Evolutionary conservation across 2,329 filamentous ascomycete species (phyloP).

Genomic region (Fusarium kyushuense): DNA sequence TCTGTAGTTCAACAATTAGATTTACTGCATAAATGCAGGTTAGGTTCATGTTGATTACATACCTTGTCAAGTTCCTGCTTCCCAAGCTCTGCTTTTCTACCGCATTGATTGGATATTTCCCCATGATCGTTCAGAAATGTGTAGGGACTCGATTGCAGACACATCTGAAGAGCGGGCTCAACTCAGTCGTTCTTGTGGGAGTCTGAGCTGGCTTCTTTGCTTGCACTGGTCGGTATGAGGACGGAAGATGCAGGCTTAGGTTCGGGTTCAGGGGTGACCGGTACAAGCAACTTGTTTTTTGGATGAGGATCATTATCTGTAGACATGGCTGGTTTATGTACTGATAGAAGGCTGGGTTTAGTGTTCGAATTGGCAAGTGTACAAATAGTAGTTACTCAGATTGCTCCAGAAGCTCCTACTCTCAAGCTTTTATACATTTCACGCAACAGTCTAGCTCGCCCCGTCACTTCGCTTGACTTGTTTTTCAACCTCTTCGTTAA

Average conservation of each 20-base stretch:
- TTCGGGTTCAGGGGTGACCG: not conserved
- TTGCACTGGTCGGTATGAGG: not conserved
- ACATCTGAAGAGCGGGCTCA: not conserved
- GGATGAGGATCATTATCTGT: not conserved
- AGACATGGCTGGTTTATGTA: not conserved
- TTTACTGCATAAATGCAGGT: not conserved
- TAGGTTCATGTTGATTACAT: not conserved
- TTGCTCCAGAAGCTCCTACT: not conserved
- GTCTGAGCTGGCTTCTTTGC: not conserved
- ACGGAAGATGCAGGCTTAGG: not conserved
- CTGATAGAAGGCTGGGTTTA: not conserved
- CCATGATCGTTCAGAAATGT: not conserved
- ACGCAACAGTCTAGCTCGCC: not conserved
- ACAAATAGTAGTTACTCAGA: not conserved
- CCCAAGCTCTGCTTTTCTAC: not conserved
- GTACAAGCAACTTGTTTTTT: not conserved
- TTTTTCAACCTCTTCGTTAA: not conserved
- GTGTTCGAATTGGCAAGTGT: not conserved
- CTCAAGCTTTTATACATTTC: not conserved
- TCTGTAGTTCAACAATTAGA: not conserved
- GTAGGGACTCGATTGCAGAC: not conserved
- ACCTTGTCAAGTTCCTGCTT: not conserved
- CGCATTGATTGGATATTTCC: not conserved
- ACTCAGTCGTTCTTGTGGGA: not conserved
- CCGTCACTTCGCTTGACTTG: not conserved